Conservation (phyloP, 1,284 basidiomycete species). For the Ceratobasidium sp. region DNA sequence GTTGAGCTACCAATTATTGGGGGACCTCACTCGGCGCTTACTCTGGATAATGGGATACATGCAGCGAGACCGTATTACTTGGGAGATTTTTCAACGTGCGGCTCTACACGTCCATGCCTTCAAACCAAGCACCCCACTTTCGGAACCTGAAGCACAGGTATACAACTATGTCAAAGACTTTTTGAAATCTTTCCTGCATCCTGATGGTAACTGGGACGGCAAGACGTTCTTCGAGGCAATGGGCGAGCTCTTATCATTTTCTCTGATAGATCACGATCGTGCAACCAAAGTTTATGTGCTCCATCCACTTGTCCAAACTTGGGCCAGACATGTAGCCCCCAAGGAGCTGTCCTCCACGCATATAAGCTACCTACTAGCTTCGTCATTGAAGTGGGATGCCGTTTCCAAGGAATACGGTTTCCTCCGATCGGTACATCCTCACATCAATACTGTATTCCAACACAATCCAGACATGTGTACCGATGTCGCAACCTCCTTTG, state of each 20-base stretch:
- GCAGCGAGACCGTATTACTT: background rate
- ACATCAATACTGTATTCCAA: background rate
- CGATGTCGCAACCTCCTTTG: background rate
- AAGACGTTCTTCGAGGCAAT: background rate
- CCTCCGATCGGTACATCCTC: background rate
- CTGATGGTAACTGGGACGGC: background rate
- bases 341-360: background rate
- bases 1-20: slow-evolving; percentile 9
- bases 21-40: background rate
- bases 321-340: background rate
- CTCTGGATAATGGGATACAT: slow-evolving; percentile 1
- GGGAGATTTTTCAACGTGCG: background rate
- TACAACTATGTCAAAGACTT: background rate
- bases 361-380: background rate
- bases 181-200: background rate
- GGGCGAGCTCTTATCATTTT: background rate
- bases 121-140: background rate
- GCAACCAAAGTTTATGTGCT: background rate
- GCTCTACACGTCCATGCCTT: background rate
- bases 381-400: background rate
- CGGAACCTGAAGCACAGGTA: background rate
- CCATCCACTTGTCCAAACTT: background rate
- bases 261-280: background rate
- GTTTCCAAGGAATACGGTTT: background rate
- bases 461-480: background rate